Evolutionary conservation across 179 eudicot species (phyloP).

Genomic region (Spergularia azorica): DNA sequence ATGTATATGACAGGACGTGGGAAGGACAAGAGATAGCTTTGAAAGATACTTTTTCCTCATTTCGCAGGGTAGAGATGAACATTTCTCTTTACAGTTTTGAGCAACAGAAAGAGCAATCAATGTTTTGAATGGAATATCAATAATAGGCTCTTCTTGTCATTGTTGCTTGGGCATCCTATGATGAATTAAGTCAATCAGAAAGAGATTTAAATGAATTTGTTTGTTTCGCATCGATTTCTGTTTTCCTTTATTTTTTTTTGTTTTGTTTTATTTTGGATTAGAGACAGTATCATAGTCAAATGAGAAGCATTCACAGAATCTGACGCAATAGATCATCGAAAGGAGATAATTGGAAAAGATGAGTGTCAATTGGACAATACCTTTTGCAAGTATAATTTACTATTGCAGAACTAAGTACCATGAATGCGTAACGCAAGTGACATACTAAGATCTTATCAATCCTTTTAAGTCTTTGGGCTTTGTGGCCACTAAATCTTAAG

Average conservation of each 20-base stretch:
- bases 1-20: not conserved
- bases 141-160: constrained; percentile 5
- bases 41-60: not conserved
- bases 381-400: not conserved
- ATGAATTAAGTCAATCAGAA: not conserved
- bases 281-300: not conserved
- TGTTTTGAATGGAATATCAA: not conserved
- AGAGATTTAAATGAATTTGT: not conserved
- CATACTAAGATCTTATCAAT: not conserved
- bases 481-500: not conserved
- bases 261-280: no score
- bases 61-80: not conserved
- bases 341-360: not conserved
- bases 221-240: not conserved
- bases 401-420: no score
- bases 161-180: not conserved
- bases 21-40: not conserved
- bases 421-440: not conserved
- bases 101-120: not conserved
- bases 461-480: not conserved
- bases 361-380: not conserved
- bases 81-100: not conserved
- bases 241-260: not conserved
- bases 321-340: not conserved
- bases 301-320: not conserved